Percentiles rank a stretch among this genome's conserved stretches.
Conservation (phyloP, 2,329 filamentous ascomycete genomes). For the Fusarium sp. region DNA sequence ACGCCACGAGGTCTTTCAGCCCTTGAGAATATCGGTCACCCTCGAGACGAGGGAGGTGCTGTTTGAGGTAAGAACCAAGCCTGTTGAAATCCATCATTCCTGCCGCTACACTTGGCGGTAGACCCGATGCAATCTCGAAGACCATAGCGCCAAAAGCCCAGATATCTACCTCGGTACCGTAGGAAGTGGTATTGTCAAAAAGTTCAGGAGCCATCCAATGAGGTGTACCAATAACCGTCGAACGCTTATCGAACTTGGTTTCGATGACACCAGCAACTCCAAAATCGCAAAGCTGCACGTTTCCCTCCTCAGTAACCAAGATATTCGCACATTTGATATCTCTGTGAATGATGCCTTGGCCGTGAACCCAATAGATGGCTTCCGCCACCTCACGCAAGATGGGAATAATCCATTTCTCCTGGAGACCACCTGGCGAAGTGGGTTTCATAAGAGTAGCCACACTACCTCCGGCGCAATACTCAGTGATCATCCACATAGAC, state of each 20-base stretch:
- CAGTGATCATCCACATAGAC: slow-evolving; percentile 88
- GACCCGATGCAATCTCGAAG: slow-evolving; percentile 82
- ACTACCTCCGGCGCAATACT: slow-evolving; percentile 87
- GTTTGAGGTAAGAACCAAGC: slow-evolving; percentile 67
- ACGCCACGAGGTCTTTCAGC: slow-evolving; percentile 76
- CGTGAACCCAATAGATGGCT: slow-evolving; percentile 74
- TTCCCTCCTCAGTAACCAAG: slow-evolving; percentile 78
- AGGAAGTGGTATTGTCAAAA: slow-evolving; percentile 71
- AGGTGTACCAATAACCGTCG: slow-evolving; percentile 83
- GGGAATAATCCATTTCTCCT: slow-evolving; percentile 76
- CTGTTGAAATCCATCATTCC: slow-evolving; percentile 59
- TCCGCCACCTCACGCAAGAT: slow-evolving; percentile 74
- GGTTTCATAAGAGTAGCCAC: slow-evolving; percentile 78
- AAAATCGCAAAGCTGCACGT: slow-evolving; percentile 86
- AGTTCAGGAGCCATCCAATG: slow-evolving; percentile 91
- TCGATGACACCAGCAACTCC: slow-evolving; percentile 84
- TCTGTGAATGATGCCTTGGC: slow-evolving; percentile 75
- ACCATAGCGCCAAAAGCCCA: slow-evolving; percentile 88
- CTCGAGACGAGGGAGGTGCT: slow-evolving; percentile 74
- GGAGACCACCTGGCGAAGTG: slow-evolving; percentile 72
- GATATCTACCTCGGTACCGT: slow-evolving; percentile 80
- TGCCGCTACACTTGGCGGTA: slow-evolving; percentile 74
- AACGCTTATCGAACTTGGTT: slow-evolving; percentile 78
- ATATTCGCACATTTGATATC: slow-evolving; percentile 84
- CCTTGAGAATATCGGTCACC: slow-evolving; percentile 76